Base-by-base conservation (phyloP, 73 alveolate species). In the Paraurostyla sp. region DNA sequence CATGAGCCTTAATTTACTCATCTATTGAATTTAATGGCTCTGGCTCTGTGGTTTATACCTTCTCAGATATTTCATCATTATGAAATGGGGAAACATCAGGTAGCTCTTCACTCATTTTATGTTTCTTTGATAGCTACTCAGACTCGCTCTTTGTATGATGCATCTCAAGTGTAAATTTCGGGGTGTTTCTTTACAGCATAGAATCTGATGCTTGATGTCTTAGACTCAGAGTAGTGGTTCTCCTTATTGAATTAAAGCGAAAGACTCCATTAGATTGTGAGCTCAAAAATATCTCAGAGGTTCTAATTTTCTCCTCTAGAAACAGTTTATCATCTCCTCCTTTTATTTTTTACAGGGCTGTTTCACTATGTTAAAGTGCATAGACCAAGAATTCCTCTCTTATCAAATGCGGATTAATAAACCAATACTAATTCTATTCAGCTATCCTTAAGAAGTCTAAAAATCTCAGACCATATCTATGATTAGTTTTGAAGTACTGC, bases 301-400 rank as follows among this genome's bases (percentile, higher is more conserved):
- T 9, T 27, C 7, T 9, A 18, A 20, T 3, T 33, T 60, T 27
- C 3, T 60, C 78, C 13, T 60, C 78, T 9, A 11, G 3, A 27
- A 60, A 60, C 50, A 60, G 4, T 32, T 60, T 60, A 3, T 60
- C 50, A 11, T 60, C 78, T 4, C 25, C 78, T 16, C 27, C 13
- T 60, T 33, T 60, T 9, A 60, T 16, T 9, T 29, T 23, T 27
- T 6, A 9, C 50, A 69, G 40, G 16, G 84, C 84, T 69, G 23
- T 9, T 7, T 69, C 84, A 11, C 23, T 36, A 25, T 69, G 4
- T n/a, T 69, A 15, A 4, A 38, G 40, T 35, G 48, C 33, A 69
- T 69, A 69, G 40, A 69, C 84, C 16, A 69, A 16, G 40, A 69
- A 69, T 69, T 69, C 84, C 40, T 69, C 84, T 43, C 84, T 69